Evolutionary conservation across 805 yeast species (phyloP).

Genomic region (Lachancea kluyveri): DNA sequence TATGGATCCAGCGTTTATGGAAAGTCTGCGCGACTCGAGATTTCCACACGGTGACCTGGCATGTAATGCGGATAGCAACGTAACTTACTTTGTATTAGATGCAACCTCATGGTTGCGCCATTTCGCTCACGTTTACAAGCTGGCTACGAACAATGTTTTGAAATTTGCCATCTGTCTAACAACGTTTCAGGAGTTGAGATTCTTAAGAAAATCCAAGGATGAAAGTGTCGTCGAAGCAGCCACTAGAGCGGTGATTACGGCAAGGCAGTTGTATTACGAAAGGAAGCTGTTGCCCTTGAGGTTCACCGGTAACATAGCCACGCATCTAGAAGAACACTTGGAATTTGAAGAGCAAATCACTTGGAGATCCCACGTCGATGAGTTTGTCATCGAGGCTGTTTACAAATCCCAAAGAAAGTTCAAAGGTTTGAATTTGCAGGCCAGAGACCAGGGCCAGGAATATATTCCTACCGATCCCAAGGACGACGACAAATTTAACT

Average conservation of each 20-base stretch:
- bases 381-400: conserved; percentile 50
- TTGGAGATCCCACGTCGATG: conserved; percentile 71
- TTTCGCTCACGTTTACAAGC: conserved; percentile 69
- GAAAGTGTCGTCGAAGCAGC: conserved; percentile 74
- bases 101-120: conserved; percentile 79
- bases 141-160: conserved; percentile 53
- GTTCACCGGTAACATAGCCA: conserved; percentile 64
- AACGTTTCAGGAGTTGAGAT: conserved; percentile 71
- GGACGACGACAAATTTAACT: conserved; percentile 37
- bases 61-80: conserved; percentile 47
- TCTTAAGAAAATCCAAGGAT: conserved; percentile 64
- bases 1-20: conserved; percentile 15
- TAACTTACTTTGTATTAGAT: conserved; percentile 60
- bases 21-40: conserved; percentile 12
- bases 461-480: conserved; percentile 2
- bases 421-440: conserved; percentile 9
- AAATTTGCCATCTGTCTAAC: conserved; percentile 63
- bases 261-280: conserved; percentile 58
- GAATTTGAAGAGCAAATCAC: conserved; percentile 69
- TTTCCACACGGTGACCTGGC: conserved; percentile 44
- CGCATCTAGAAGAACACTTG: conserved; percentile 61
- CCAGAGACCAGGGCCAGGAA: conserved; percentile 9
- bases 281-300: conserved; percentile 52
- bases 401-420: conserved; percentile 35
- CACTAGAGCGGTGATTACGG: conserved; percentile 69